These are phyloP conservation scores for Dactylis glomerata DNA, from an alignment of 176 grass and related monocot genomes.

Conservation along the genomic window DNA sequence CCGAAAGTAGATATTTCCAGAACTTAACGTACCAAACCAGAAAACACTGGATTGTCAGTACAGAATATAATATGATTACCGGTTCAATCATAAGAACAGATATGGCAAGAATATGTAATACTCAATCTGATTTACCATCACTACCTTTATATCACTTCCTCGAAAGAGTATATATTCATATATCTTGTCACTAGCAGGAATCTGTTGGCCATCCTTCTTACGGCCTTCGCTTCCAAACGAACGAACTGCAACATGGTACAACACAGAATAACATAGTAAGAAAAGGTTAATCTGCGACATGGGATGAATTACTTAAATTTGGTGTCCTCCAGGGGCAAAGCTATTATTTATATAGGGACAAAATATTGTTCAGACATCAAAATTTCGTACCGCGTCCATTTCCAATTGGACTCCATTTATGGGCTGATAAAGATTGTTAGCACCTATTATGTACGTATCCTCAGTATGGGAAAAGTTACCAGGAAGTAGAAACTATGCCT, in stretches of 20 bases:
- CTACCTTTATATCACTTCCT: slow-evolving; percentile 94
- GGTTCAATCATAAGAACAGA: slow-evolving; percentile 1
- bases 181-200: slow-evolving; percentile 82
- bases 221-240: slow-evolving; percentile 94
- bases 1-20: not conserved
- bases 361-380: not conserved
- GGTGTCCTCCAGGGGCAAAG: not conserved
- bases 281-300: not conserved
- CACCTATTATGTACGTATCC: not conserved
- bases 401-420: not conserved
- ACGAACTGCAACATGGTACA: slow-evolving; percentile 42
- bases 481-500: not conserved
- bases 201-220: slow-evolving; percentile 78
- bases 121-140: not conserved
- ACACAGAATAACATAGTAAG: slow-evolving; percentile 9
- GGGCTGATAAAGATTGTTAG: not conserved
- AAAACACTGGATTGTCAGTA: not conserved
- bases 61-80: not conserved
- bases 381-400: not conserved
- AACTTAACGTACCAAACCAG: not conserved
- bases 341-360: not conserved
- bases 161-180: slow-evolving; percentile 94
- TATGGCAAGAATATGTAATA: not conserved
- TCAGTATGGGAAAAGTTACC: not conserved
- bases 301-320: not conserved